Base-by-base conservation (phyloP, 116 monocot genomes). In the Papilionanthe hybrid region DNA sequence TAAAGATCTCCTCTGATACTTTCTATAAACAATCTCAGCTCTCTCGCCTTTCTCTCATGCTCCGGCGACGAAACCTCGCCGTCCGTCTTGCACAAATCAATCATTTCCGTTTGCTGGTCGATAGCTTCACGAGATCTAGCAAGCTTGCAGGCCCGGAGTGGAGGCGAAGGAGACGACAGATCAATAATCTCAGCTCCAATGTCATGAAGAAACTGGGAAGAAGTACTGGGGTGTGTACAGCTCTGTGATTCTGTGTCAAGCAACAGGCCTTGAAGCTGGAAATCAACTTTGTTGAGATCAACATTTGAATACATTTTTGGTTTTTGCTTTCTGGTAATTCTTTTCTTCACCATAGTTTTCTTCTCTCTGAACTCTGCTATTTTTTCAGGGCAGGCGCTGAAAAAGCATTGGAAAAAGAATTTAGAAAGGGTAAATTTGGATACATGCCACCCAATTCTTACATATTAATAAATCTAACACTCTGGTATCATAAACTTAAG, bases 311-410 rank as follows among this genome's bases (percentile, higher is more conserved):
- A 72, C 84, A 87, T 91, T 55, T 58, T 88, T 72, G 81, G 77
- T 48, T 79, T 90, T 32, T 84, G 79, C 82, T 74, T 84, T 83
- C 87, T 89, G 41, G 78, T 88, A 37, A 80, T 84, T 80, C 88
- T 87, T 84, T 87, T 93, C 84, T 87, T 93, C 23, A 10, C 78
- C 72, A 87, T 88, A 47, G 23, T 83, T 85, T 90, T 91, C 81
- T 72, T 87, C 22, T 82, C 86, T 79, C 83, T 76, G 84, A 88
- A 96, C 81, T 96, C 91, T 3, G 84, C 47, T 65, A 93, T 86
- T 78, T 76, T 95, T 79, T 93, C 95, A 15, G 93, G 91, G 82
- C 95, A 95, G 13, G 93, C 95, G 86, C 95, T 95, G 87, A 29
- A 81, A 37, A 53, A 75, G 23, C 30, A 41, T 78, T 66, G 17